These are phyloP conservation scores for Ploettnerulaceae sp. DNA, from an alignment of 2,329 filamentous ascomycete genomes.

Conservation along the genomic window DNA sequence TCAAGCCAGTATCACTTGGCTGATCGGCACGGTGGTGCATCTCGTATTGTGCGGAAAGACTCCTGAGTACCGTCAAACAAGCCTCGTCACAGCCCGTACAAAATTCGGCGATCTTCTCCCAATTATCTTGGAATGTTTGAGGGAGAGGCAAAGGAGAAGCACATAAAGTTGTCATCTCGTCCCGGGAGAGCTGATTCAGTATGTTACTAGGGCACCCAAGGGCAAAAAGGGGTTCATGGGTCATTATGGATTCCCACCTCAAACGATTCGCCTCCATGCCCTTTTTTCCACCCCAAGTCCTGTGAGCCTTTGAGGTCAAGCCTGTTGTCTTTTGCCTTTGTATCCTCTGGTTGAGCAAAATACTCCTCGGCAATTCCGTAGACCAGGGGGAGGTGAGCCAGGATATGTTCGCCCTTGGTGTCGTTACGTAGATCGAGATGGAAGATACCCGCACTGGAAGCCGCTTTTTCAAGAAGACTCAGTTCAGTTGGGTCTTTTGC, in stretches of 20 bases:
- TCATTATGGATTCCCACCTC: constrained; percentile 13
- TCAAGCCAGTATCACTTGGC: constrained; percentile 25
- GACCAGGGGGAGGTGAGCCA: constrained; percentile 16
- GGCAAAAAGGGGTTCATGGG: neutral
- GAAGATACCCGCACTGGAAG: constrained; percentile 18
- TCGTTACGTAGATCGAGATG: constrained; percentile 20
- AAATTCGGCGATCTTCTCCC: constrained; percentile 17
- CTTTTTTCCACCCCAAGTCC: constrained; percentile 20
- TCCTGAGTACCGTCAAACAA: constrained; percentile 17
- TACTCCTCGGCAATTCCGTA: constrained; percentile 16
- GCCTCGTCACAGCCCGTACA: constrained; percentile 18
- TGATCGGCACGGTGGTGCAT: constrained; percentile 19
- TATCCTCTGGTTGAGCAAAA: constrained; percentile 16
- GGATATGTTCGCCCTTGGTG: constrained; percentile 12
- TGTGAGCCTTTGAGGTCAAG: constrained; percentile 21
- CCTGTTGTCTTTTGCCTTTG: constrained; percentile 18
- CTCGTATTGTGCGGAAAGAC: constrained; percentile 17
- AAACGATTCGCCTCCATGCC: constrained; percentile 17
- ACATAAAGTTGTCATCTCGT: constrained; percentile 12
- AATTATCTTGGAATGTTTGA: constrained; percentile 13
- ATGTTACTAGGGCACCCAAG: constrained; percentile 7
- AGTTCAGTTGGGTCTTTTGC: constrained; percentile 17
- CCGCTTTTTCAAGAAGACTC: constrained; percentile 12
- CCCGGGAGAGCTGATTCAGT: constrained; percentile 17
- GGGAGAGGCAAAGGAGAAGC: constrained; percentile 10